phyloP scores from a whole-genome alignment of 2,329 filamentous ascomycete species.

The Chaetomiaceae sp. region DNA sequence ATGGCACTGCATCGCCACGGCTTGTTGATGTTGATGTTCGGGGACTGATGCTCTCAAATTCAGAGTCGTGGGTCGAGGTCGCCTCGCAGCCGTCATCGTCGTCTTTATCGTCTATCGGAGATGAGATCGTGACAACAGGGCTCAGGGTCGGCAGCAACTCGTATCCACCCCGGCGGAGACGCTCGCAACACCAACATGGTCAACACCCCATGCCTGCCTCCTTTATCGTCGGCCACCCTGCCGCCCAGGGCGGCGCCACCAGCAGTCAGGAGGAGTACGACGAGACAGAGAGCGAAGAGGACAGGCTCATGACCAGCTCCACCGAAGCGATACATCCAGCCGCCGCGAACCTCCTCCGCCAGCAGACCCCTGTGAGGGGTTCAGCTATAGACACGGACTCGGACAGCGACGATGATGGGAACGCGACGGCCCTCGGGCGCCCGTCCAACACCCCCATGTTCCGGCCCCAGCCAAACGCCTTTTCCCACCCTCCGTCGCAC shows the following conservation, averaged over 20 bases:
- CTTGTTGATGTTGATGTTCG: no score
- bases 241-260: slow-evolving; percentile 38
- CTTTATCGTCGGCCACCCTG: slow-evolving; percentile 37
- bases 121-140: slow-evolving; percentile 88
- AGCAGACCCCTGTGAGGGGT: slow-evolving; percentile 36
- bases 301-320: slow-evolving; percentile 58
- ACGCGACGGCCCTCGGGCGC: slow-evolving; percentile 72
- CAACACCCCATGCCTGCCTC: slow-evolving; percentile 31
- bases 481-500: slow-evolving; percentile 70
- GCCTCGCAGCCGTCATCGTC: slow-evolving; percentile 90
- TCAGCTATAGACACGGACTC: slow-evolving; percentile 31
- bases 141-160: slow-evolving; percentile 67
- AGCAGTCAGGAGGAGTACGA: slow-evolving; percentile 95
- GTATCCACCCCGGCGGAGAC: slow-evolving; percentile 56
- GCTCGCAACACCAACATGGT: slow-evolving; percentile 40
- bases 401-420: slow-evolving; percentile 61
- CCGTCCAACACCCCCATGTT: slow-evolving; percentile 55
- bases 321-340: slow-evolving; percentile 44
- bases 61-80: slow-evolving; percentile 96
- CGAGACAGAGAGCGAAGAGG: slow-evolving; percentile 86
- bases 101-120: slow-evolving; percentile 76
- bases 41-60: slow-evolving; percentile 17
- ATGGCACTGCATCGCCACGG: not conserved
- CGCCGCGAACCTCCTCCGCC: slow-evolving; percentile 28
- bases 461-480: slow-evolving; percentile 85